phyloP scores from a whole-genome alignment of 2,329 filamentous ascomycete species.

The Phaeoacremonium minimum region DNA sequence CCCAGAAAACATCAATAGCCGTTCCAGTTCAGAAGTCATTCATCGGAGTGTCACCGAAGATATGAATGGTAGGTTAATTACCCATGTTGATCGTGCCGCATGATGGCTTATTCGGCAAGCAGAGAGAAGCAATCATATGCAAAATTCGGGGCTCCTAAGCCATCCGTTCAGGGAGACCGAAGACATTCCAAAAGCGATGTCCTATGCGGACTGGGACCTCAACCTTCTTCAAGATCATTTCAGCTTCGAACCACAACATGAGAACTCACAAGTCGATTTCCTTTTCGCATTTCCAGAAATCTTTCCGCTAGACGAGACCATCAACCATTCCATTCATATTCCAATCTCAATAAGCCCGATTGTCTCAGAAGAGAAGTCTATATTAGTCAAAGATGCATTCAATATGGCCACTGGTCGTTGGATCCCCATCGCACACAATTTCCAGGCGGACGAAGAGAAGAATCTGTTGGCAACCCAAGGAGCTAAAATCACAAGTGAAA shows the following conservation, averaged over 20 bases:
- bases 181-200: not conserved
- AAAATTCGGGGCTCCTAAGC: not conserved
- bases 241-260: not conserved
- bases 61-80: not conserved
- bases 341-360: not conserved
- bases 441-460: slow-evolving; percentile 1
- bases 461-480: slow-evolving; percentile 1
- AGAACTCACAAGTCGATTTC: not conserved
- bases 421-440: not conserved
- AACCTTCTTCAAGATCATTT: not conserved
- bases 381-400: not conserved
- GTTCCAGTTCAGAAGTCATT: not conserved
- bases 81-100: not conserved
- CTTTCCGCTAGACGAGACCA: not conserved
- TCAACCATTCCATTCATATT: not conserved
- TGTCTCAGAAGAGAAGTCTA: not conserved
- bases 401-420: slow-evolving; percentile 1
- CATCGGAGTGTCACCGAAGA: not conserved
- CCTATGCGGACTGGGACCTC: slow-evolving; percentile 1
- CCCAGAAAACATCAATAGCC: not conserved
- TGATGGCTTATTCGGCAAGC: not conserved
- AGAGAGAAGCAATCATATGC: not conserved
- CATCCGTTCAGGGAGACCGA: not conserved
- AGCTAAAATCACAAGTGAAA: not conserved
- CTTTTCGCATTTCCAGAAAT: not conserved